These are phyloP conservation scores for Boletus sp. DNA, from an alignment of 768 basidiomycete species.

Conservation along the genomic window DNA sequence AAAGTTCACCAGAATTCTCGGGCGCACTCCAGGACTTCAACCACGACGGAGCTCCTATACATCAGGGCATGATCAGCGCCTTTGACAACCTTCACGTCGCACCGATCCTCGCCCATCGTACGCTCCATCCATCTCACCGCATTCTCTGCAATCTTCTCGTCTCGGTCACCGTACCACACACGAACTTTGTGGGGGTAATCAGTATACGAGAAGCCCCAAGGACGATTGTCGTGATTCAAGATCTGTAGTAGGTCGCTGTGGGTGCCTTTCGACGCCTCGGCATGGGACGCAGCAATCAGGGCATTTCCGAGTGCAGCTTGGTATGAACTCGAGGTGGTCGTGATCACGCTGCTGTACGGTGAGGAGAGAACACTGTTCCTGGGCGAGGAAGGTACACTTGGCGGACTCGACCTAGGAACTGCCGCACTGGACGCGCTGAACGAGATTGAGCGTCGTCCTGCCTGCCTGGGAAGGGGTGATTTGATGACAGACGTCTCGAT, in stretches of 20 bases:
- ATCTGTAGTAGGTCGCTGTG: slow-evolving; percentile 91
- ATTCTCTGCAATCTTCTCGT: slow-evolving; percentile 90
- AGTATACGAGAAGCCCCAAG: slow-evolving; percentile 88
- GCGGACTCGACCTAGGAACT: slow-evolving; percentile 37
- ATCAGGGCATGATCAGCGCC: slow-evolving; percentile 92
- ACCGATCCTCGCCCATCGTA: slow-evolving; percentile 70
- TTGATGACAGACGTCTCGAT: slow-evolving; percentile 37
- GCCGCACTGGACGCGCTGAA: slow-evolving; percentile 40
- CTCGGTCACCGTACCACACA: slow-evolving; percentile 91
- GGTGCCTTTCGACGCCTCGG: slow-evolving; percentile 88
- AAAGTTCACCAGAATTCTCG: slow-evolving; percentile 49
- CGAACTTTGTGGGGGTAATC: slow-evolving; percentile 72
- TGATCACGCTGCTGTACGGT: slow-evolving; percentile 19
- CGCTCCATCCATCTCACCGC: slow-evolving; percentile 92
- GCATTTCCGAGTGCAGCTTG: slow-evolving; percentile 84
- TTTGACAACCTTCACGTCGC: slow-evolving; percentile 75
- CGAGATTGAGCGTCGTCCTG: slow-evolving; percentile 71
- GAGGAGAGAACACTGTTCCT: slow-evolving; percentile 42
- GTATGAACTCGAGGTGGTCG: slow-evolving; percentile 28
- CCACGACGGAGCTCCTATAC: slow-evolving; percentile 85
- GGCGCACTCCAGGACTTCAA: slow-evolving; percentile 77
- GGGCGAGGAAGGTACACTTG: slow-evolving; percentile 52
- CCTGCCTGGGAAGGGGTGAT: slow-evolving; percentile 40
- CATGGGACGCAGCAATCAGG: slow-evolving; percentile 89
- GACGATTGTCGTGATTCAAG: slow-evolving; percentile 81